phyloP scores from a whole-genome alignment of 1,284 basidiomycete genomes.

The Moesziomyces sp. region DNA sequence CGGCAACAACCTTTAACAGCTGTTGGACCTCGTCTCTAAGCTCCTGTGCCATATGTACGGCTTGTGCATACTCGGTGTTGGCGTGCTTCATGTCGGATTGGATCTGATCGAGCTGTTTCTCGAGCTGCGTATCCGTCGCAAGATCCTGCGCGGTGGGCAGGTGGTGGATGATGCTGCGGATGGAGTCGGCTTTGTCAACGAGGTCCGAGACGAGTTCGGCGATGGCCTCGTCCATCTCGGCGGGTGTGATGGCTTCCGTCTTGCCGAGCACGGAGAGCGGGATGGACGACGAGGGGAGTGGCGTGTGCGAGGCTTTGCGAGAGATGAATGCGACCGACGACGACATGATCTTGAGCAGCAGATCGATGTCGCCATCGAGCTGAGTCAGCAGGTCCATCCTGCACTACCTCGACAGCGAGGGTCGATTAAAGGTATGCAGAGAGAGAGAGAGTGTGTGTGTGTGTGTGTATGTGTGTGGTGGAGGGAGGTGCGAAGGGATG shows the following conservation, averaged over 20 bases:
- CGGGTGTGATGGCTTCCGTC: conserved; percentile 37
- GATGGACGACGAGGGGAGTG: conserved; percentile 31
- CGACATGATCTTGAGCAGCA: conserved; percentile 58
- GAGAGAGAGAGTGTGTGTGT: not conserved
- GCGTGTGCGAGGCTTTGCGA: conserved; percentile 47
- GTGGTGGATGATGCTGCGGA: conserved; percentile 39
- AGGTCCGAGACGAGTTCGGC: conserved; percentile 52
- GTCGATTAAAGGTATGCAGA: too few species aligned
- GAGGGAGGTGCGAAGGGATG: not conserved
- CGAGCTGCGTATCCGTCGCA: conserved; percentile 15
- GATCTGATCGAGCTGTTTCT: conserved; percentile 8
- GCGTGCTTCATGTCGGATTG: conserved; percentile 17
- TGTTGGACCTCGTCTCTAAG: not conserved
- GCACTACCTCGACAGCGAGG: too few species aligned
- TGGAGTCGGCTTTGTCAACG: conserved; percentile 37
- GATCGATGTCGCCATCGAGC: conserved; percentile 49
- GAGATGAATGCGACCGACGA: conserved; percentile 55
- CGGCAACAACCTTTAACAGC: not conserved
- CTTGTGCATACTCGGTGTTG: conserved; percentile 22
- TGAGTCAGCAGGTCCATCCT: conserved; percentile 48
- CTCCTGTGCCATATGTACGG: not conserved
- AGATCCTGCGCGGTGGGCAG: conserved; percentile 19
- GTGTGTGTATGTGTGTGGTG: not conserved
- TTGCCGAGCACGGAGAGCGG: conserved; percentile 51
- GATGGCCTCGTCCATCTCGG: conserved; percentile 33